Evolutionary conservation across 2,329 filamentous ascomycete genomes (phyloP).

Genomic region (Penicillium sp.): DNA sequence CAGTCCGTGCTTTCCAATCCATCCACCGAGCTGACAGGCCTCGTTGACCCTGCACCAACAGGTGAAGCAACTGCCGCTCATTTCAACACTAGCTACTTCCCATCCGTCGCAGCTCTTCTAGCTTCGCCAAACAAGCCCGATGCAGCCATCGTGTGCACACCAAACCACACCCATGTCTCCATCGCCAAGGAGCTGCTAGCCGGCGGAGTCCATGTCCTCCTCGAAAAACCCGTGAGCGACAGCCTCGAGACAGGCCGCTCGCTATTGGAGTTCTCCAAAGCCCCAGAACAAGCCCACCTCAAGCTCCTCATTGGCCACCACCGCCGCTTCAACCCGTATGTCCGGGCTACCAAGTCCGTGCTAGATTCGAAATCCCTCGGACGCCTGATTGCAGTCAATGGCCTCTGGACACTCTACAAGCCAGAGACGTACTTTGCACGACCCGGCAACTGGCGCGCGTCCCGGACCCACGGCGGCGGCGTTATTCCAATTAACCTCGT

Average conservation of each 20-base stretch:
- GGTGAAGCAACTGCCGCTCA: conserved; percentile 33
- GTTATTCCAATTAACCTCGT: conserved; percentile 55
- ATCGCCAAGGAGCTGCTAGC: conserved; percentile 48
- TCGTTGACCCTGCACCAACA: conserved; percentile 46
- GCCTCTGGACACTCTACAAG: conserved; percentile 53
- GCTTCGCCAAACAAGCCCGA: conserved; percentile 40
- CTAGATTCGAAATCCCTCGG: conserved; percentile 44
- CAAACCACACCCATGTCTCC: conserved; percentile 54
- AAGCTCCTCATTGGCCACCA: conserved; percentile 56
- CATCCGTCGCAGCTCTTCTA: conserved; percentile 44
- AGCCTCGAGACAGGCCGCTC: conserved; percentile 21
- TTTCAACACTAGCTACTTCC: conserved; percentile 39
- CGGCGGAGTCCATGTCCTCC: conserved; percentile 49
- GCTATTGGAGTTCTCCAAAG: conserved; percentile 20
- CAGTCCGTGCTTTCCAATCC: conserved; percentile 40
- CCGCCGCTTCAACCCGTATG: conserved; percentile 55
- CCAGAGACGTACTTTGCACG: conserved; percentile 49
- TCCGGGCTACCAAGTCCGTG: conserved; percentile 47
- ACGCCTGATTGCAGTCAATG: conserved; percentile 49
- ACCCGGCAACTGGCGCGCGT: conserved; percentile 47
- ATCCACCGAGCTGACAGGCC: conserved; percentile 39
- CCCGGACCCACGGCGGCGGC: conserved; percentile 44
- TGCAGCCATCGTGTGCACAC: conserved; percentile 56
- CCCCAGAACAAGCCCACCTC: conserved; percentile 25
- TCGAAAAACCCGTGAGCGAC: conserved; percentile 55